These are phyloP conservation scores for Panicum hallii DNA, from an alignment of 202 grass and related monocot genomes.

Conservation along the genomic window DNA sequence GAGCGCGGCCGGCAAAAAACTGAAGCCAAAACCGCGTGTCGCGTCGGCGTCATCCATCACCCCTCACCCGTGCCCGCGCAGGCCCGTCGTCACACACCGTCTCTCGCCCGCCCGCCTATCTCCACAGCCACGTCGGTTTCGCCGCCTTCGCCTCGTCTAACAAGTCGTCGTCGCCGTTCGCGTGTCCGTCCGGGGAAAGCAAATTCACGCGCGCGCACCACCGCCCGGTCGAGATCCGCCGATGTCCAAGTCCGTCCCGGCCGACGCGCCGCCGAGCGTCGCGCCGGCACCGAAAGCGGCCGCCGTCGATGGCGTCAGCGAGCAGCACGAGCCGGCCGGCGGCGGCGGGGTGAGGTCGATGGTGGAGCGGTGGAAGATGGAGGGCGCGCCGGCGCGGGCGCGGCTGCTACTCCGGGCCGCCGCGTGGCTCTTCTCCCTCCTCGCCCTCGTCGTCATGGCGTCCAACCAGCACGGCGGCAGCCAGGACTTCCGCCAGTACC, in stretches of 20 bases:
- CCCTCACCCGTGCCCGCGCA: not conserved
- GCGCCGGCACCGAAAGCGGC: not conserved
- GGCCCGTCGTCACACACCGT: not conserved
- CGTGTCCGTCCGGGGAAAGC: constrained; percentile 7
- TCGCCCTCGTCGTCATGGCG: constrained; percentile 73
- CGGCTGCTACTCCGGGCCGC: constrained; percentile 52
- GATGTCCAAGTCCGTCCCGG: constrained; percentile 11
- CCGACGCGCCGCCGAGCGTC: not conserved
- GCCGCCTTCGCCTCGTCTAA: not conserved
- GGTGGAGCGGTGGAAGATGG: constrained; percentile 64
- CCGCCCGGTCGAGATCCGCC: not conserved
- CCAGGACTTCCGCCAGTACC: constrained; percentile 67
- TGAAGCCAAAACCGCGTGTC: not conserved
- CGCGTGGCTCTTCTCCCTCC: constrained; percentile 64
- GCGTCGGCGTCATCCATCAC: constrained; percentile 5
- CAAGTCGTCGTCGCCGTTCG: not conserved
- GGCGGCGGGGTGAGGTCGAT: constrained; percentile 44
- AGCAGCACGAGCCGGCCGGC: not conserved
- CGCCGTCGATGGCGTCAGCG: not conserved
- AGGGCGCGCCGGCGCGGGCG: constrained; percentile 41
- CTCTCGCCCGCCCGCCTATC: not conserved
- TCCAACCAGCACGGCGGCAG: constrained; percentile 69
- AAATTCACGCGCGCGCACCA: not conserved
- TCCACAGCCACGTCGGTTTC: not conserved
- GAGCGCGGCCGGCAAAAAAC: constrained; percentile 2